These are phyloP conservation scores for Aspergillus wentii DNA, from an alignment of 495 filamentous ascomycete species.

Conservation along the genomic window DNA sequence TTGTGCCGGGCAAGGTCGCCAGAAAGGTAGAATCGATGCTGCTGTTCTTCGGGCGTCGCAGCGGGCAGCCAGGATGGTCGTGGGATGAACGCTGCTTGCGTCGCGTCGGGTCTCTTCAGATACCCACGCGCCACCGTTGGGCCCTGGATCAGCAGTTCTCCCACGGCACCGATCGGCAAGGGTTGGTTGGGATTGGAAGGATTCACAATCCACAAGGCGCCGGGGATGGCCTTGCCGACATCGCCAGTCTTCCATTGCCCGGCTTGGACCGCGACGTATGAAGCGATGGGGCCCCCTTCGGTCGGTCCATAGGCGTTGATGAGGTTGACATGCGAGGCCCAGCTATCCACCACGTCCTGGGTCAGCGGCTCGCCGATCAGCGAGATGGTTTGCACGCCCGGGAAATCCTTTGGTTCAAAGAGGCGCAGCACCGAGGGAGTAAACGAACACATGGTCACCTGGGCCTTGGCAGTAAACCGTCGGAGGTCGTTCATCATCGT, in stretches of 20 bases:
- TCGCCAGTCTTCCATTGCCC: neutral
- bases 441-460: conserved; percentile 20
- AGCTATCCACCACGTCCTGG: conserved; percentile 4
- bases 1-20: conserved; percentile 36
- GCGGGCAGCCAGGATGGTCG: conserved; percentile 36
- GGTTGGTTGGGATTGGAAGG: conserved; percentile 42
- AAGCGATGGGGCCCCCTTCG: conserved; percentile 15
- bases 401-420: conserved; percentile 13
- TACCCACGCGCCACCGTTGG: conserved; percentile 46
- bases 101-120: conserved; percentile 36
- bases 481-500: conserved; percentile 23
- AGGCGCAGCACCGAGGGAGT: conserved; percentile 24
- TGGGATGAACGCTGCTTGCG: conserved; percentile 38
- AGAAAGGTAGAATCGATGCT: conserved; percentile 33
- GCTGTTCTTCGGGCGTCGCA: conserved; percentile 17
- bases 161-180: conserved; percentile 44
- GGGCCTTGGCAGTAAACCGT: conserved; percentile 15
- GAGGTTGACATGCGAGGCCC: conserved; percentile 7
- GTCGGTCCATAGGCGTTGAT: conserved; percentile 20
- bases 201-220: conserved; percentile 46
- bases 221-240: conserved; percentile 12
- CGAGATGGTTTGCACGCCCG: conserved; percentile 15
- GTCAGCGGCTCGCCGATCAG: conserved; percentile 22
- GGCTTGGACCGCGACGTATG: neutral
- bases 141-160: conserved; percentile 52